These are phyloP conservation scores for Salix purpurea DNA, from an alignment of 345 rosid species.

Conservation along the genomic window DNA sequence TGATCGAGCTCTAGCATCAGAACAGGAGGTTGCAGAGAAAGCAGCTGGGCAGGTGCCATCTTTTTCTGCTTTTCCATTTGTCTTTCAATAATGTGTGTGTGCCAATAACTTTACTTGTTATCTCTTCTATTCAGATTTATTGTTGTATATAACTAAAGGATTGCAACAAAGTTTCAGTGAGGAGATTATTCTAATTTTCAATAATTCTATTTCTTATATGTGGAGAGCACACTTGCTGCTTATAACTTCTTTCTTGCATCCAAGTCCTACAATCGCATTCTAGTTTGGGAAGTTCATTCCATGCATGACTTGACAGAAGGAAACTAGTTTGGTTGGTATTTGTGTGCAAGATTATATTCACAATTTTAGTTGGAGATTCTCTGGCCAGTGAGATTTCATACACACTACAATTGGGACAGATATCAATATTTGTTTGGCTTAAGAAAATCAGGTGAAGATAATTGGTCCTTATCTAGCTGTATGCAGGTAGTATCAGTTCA, in stretches of 20 bases:
- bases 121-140: too few relatives aligned
- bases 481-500: background rate
- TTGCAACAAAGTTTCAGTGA: too few relatives aligned
- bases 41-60: conserved; percentile 83
- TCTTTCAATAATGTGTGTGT: background rate
- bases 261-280: too few relatives aligned
- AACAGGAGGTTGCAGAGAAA: conserved; percentile 56
- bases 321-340: background rate
- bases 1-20: conserved; percentile 88
- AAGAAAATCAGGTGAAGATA: background rate
- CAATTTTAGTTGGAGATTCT: too few relatives aligned
- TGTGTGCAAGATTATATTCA: too few relatives aligned
- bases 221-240: too few relatives aligned
- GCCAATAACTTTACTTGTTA: too few relatives aligned
- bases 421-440: background rate
- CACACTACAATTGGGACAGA: background rate
- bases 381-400: too few relatives aligned
- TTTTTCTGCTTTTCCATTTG: conserved; percentile 11
- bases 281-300: background rate
- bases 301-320: background rate
- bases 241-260: too few relatives aligned
- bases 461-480: background rate
- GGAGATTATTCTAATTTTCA: too few relatives aligned
- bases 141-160: too few relatives aligned
- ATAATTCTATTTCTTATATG: too few relatives aligned